Evolutionary conservation across 805 yeast genomes (phyloP).

Genomic region (Metschnikowia gruessii): DNA sequence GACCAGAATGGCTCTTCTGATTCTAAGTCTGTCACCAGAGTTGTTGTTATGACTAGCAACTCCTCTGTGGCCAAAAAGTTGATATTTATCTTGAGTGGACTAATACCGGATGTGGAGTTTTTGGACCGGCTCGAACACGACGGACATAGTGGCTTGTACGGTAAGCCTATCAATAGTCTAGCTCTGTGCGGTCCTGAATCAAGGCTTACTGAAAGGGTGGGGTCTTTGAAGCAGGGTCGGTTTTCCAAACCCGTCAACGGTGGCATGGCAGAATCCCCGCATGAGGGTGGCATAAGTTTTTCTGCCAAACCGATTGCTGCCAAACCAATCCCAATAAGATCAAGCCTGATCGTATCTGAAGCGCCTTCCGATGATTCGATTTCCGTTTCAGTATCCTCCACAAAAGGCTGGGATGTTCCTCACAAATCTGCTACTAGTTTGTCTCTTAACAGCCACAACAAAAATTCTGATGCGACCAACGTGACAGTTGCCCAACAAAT

Average conservation of each 20-base stretch:
- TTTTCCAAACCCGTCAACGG: background rate
- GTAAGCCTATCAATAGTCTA: background rate
- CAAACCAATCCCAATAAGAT: slow-evolving; percentile 17
- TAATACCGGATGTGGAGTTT: slow-evolving; percentile 38
- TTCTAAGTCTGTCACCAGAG: slow-evolving; percentile 39
- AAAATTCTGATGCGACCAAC: slow-evolving; percentile 18
- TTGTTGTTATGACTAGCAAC: slow-evolving; percentile 57
- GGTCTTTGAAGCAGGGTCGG: background rate
- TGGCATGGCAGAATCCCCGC: background rate
- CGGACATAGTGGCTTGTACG: background rate
- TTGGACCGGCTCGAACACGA: slow-evolving; percentile 2
- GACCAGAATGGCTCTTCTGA: slow-evolving; percentile 20
- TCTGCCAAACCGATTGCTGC: slow-evolving; percentile 4
- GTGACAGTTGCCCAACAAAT: slow-evolving; percentile 23
- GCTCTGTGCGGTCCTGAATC: background rate
- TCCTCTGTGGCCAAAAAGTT: slow-evolving; percentile 59
- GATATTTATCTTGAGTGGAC: slow-evolving; percentile 50
- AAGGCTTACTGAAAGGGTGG: background rate
- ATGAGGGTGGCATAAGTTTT: slow-evolving; percentile 6
- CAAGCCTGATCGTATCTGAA: slow-evolving; percentile 3
- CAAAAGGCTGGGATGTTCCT: slow-evolving; percentile 49
- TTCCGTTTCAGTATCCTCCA: slow-evolving; percentile 26
- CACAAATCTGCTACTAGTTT: slow-evolving; percentile 32
- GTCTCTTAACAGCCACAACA: slow-evolving; percentile 19
- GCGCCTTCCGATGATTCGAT: slow-evolving; percentile 13